A percentile compares a stretch with the other conserved stretches of the same genome.
Evolutionary conservation across 148 eudicot species (phyloP).

Genomic region (Cornus suecica): DNA sequence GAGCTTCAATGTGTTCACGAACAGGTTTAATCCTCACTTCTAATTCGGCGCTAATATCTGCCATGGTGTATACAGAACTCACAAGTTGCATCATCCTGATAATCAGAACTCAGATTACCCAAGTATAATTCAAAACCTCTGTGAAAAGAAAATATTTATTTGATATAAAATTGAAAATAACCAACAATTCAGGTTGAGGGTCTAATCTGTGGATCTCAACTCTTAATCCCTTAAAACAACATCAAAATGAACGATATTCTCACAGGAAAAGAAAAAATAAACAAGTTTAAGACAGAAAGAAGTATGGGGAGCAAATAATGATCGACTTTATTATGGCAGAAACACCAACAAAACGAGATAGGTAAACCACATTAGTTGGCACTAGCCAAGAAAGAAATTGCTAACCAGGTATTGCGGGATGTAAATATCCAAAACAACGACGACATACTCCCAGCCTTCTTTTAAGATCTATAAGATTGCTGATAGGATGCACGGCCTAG

Average conservation of each 20-base stretch:
- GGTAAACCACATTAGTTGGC: background rate
- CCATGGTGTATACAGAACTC: background rate
- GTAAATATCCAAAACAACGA: slow-evolving; percentile 94
- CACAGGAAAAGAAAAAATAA: background rate
- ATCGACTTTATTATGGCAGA: background rate
- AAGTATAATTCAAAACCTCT: background rate
- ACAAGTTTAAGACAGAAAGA: background rate
- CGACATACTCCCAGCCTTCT: slow-evolving; percentile 91
- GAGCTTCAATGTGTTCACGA: background rate
- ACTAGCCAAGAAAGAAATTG: slow-evolving; percentile 5
- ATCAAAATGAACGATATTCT: background rate
- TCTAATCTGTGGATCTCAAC: background rate
- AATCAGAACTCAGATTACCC: slow-evolving; percentile 1
- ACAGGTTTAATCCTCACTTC: background rate
- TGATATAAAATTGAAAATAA: background rate
- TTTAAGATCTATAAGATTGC: slow-evolving; percentile 88
- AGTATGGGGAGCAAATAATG: background rate
- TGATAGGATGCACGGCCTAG: slow-evolving; percentile 99
- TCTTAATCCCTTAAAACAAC: background rate
- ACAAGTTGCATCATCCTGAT: background rate
- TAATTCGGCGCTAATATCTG: background rate
- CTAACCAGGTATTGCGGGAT: slow-evolving; percentile 97
- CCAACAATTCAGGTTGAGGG: background rate
- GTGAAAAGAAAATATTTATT: background rate
- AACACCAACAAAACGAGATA: background rate